Percentiles rank a stretch among this genome's conserved stretches.
phyloP scores from a whole-genome alignment of 2,329 filamentous ascomycete species.

The Lizonia empirigonia region DNA sequence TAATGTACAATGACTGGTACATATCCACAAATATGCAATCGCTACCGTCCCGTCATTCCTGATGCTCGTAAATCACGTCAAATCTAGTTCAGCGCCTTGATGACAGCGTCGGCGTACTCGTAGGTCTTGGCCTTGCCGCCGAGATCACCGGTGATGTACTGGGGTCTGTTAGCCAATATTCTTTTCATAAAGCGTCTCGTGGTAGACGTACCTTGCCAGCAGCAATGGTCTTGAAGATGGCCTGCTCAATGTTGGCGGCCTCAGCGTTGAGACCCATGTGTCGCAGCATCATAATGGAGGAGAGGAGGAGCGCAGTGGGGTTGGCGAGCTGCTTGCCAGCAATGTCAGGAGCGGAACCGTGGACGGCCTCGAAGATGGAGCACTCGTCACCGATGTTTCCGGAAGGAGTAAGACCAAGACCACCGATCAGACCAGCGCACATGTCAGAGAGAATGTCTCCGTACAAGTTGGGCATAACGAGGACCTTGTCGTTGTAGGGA shows the following conservation, averaged over 20 bases:
- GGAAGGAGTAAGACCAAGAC: slow-evolving; percentile 93
- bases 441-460: slow-evolving; percentile 99
- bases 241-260: slow-evolving; percentile 86
- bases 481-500: slow-evolving; percentile 98
- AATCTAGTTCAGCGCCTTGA: slow-evolving; percentile 62
- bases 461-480: slow-evolving; percentile 97
- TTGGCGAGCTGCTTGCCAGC: slow-evolving; percentile 95
- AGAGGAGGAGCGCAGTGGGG: slow-evolving; percentile 92
- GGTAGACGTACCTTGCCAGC: slow-evolving; percentile 78
- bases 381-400: slow-evolving; percentile 99
- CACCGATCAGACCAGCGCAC: slow-evolving; percentile 98
- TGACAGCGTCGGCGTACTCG: slow-evolving; percentile 93
- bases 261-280: slow-evolving; percentile 92
- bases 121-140: slow-evolving; percentile 95
- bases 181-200: background rate
- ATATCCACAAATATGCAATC: slow-evolving; percentile 47
- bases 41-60: slow-evolving; percentile 35
- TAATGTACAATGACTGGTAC: slow-evolving; percentile 48
- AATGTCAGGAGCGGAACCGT: slow-evolving; percentile 96
- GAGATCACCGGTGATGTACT: slow-evolving; percentile 88
- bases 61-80: slow-evolving; percentile 34
- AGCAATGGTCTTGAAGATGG: slow-evolving; percentile 91
- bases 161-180: slow-evolving; percentile 24
- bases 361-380: slow-evolving; percentile 99
- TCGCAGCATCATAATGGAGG: slow-evolving; percentile 99